A percentile compares a stretch with the other conserved stretches of the same genome.
These are phyloP conservation scores for Penstemon davidsonii DNA, from an alignment of 257 asterid genomes.

Conservation along the genomic window DNA sequence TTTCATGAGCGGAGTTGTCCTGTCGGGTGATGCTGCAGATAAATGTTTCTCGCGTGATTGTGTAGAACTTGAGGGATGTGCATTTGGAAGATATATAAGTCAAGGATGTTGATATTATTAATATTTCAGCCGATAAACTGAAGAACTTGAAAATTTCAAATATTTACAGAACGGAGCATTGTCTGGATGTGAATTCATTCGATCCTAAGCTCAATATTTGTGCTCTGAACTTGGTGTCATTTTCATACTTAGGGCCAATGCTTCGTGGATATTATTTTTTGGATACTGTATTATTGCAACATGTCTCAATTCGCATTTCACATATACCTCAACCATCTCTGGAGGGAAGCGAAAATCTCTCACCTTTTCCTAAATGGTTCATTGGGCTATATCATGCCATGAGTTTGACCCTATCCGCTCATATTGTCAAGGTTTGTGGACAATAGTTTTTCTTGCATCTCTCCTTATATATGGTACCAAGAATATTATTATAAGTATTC, in stretches of 20 bases:
- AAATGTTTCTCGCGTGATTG: no score
- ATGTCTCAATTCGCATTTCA: conserved; percentile 24
- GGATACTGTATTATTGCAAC: conserved; percentile 16
- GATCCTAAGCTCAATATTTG: no score
- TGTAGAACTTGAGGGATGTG: no score
- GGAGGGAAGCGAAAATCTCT: conserved; percentile 11
- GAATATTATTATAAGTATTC: no score
- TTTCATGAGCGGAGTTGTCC: conserved; percentile 22
- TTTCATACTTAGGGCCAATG: no score
- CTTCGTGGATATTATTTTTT: no score
- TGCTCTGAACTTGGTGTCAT: no score
- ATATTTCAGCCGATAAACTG: conserved; percentile 26
- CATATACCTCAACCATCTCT: neutral
- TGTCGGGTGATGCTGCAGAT: conserved; percentile 10
- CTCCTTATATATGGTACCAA: neutral
- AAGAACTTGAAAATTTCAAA: no score
- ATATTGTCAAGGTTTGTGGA: conserved; percentile 33
- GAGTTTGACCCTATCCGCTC: conserved; percentile 29
- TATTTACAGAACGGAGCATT: conserved; percentile 4
- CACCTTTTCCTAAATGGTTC: conserved; percentile 25
- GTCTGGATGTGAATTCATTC: no score
- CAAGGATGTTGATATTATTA: neutral
- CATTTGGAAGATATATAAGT: no score
- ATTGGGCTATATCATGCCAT: conserved; percentile 28
- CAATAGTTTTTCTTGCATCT: conserved; percentile 13